Evolutionary conservation across 1,284 basidiomycete species (phyloP).

Genomic region (Malassezia cuniculi): DNA sequence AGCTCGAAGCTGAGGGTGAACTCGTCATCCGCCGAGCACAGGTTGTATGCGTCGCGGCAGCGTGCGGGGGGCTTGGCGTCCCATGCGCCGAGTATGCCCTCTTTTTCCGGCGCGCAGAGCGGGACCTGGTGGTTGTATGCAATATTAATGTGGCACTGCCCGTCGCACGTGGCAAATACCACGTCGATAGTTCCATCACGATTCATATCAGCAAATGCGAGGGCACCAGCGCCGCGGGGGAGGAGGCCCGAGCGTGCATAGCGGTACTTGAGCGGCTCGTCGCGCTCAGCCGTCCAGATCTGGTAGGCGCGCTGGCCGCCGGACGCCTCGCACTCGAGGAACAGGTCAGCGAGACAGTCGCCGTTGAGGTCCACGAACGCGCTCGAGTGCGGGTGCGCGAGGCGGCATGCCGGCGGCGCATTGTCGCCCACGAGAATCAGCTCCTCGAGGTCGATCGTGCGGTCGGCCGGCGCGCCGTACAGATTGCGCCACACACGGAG

Average conservation of each 20-base stretch:
- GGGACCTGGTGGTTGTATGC: constrained; percentile 85
- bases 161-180: constrained; percentile 71
- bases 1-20: constrained; percentile 65
- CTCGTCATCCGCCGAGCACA: constrained; percentile 67
- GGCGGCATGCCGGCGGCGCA: constrained; percentile 50
- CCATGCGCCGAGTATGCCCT: constrained; percentile 25
- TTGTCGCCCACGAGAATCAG: constrained; percentile 15
- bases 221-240: constrained; percentile 62
- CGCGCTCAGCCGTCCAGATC: constrained; percentile 57
- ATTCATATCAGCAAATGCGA: constrained; percentile 88
- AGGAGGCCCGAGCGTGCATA: constrained; percentile 59
- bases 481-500: constrained; percentile 30
- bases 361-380: constrained; percentile 90
- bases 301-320: constrained; percentile 54
- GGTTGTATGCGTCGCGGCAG: constrained; percentile 56
- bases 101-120: constrained; percentile 52
- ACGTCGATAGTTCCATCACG: constrained; percentile 91
- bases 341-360: constrained; percentile 86
- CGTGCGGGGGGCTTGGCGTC: constrained; percentile 6
- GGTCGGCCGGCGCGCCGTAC: constrained; percentile 8
- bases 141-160: constrained; percentile 71
- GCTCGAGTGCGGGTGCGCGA: constrained; percentile 80
- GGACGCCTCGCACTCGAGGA: constrained; percentile 67
- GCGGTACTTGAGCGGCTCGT: constrained; percentile 48
- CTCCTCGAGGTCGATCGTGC: constrained; percentile 9